phyloP scores from a whole-genome alignment of 2,329 filamentous ascomycete species.

The Trichoderma arundinaceum region DNA sequence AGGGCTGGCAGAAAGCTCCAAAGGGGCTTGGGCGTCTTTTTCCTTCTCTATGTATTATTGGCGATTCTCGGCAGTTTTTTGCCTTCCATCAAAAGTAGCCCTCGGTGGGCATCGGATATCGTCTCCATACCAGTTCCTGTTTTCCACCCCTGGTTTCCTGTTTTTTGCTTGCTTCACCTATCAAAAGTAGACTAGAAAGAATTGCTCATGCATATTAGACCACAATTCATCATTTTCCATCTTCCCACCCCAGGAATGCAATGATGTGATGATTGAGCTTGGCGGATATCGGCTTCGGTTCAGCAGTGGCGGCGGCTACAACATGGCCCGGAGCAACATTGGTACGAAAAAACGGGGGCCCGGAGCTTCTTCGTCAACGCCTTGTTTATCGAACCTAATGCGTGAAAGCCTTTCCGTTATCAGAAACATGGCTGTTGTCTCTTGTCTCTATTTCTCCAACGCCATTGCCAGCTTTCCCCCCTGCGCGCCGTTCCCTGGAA shows the following conservation, averaged over 20 bases:
- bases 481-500: not conserved
- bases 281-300: constrained; percentile 14
- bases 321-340: constrained; percentile 8
- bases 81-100: not conserved
- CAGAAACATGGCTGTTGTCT: not conserved
- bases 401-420: not conserved
- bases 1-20: not conserved
- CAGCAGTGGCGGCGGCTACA: constrained; percentile 7
- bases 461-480: not conserved
- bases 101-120: not conserved
- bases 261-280: constrained; percentile 2
- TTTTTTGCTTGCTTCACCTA: not conserved
- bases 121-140: not conserved
- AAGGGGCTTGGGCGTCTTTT: not conserved
- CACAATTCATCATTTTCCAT: not conserved
- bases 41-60: not conserved
- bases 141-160: not conserved
- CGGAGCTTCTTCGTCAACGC: not conserved
- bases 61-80: not conserved
- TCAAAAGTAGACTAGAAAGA: not conserved
- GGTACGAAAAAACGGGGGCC: not conserved
- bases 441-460: not conserved
- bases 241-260: not conserved
- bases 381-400: not conserved
- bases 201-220: constrained; percentile 4